These are phyloP conservation scores for Eimeria tenella DNA, from an alignment of 169 alveolate species.

Conservation along the genomic window DNA sequence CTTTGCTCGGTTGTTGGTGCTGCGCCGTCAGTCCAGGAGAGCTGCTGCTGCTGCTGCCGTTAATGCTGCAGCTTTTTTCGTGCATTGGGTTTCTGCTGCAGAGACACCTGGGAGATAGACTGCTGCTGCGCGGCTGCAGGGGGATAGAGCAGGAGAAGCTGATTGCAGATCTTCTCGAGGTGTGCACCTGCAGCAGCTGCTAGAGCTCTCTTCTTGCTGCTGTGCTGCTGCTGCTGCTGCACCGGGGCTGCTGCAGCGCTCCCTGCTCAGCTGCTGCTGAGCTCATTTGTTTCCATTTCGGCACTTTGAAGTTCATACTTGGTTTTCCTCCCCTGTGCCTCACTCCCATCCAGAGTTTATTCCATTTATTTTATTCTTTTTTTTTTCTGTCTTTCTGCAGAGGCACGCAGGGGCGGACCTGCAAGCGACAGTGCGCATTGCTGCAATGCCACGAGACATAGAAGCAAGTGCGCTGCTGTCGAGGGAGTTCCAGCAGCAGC, in stretches of 20 bases:
- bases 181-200: slow-evolving; percentile 1
- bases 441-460: slow-evolving; percentile 32
- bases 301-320: background rate
- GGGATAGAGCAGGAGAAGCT: slow-evolving; percentile 21
- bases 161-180: slow-evolving; percentile 7
- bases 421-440: slow-evolving; percentile 24
- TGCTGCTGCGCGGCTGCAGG: slow-evolving; percentile 52
- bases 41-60: background rate
- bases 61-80: background rate
- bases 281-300: too few species aligned
- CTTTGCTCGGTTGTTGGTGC: too few species aligned
- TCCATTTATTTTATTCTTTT: background rate
- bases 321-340: background rate
- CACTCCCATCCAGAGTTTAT: background rate
- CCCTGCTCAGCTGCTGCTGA: too few species aligned
- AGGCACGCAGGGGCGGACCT: slow-evolving; percentile 27
- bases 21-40: too few species aligned
- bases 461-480: slow-evolving; percentile 56
- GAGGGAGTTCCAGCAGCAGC: slow-evolving; percentile 51
- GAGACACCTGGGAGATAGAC: slow-evolving; percentile 44
- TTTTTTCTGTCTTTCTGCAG: background rate
- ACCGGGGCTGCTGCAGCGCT: too few species aligned
- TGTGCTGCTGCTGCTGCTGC: slow-evolving; percentile 25
- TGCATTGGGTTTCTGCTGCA: slow-evolving; percentile 4
- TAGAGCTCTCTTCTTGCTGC: background rate